Evolutionary conservation across 2,329 filamentous ascomycete genomes (phyloP).

Genomic region (Colletotrichum sp.): DNA sequence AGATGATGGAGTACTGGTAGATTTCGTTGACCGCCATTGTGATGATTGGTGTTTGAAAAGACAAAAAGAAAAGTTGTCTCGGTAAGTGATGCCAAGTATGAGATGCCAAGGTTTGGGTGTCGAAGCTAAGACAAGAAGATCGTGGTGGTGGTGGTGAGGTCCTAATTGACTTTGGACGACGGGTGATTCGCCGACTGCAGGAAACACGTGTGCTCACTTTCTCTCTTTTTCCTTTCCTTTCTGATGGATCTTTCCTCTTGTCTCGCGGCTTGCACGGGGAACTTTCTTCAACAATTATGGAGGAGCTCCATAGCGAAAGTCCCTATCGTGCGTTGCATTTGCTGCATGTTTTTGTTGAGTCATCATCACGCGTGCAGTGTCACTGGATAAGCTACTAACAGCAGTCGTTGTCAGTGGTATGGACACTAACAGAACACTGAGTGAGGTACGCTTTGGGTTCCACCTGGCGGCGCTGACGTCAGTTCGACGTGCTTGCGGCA

Average conservation of each 20-base stretch:
- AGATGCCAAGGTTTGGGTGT: not conserved
- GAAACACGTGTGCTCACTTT: not conserved
- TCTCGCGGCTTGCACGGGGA: not conserved
- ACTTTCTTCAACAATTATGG: not conserved
- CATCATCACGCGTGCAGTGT: not conserved
- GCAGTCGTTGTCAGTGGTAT: not conserved
- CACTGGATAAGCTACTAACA: not conserved
- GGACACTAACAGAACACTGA: not conserved
- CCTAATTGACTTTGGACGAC: not conserved
- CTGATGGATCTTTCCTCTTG: not conserved
- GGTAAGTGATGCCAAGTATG: not conserved
- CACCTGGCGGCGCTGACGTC: slow-evolving; percentile 10
- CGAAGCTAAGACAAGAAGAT: not conserved
- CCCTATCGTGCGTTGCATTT: not conserved
- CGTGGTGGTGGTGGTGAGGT: not conserved
- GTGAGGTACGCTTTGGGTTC: not conserved
- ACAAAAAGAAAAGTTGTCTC: not conserved
- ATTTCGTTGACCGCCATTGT: slow-evolving; percentile 34
- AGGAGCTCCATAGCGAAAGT: not conserved
- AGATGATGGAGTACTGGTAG: slow-evolving; percentile 38
- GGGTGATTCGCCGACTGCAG: not conserved
- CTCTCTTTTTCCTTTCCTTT: not conserved
- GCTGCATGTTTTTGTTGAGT: not conserved
- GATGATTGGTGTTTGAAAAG: slow-evolving; percentile 5
- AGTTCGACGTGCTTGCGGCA: slow-evolving; percentile 1